Conservation (phyloP, 768 basidiomycete genomes). For the Udeniomyces megalosporus region DNA sequence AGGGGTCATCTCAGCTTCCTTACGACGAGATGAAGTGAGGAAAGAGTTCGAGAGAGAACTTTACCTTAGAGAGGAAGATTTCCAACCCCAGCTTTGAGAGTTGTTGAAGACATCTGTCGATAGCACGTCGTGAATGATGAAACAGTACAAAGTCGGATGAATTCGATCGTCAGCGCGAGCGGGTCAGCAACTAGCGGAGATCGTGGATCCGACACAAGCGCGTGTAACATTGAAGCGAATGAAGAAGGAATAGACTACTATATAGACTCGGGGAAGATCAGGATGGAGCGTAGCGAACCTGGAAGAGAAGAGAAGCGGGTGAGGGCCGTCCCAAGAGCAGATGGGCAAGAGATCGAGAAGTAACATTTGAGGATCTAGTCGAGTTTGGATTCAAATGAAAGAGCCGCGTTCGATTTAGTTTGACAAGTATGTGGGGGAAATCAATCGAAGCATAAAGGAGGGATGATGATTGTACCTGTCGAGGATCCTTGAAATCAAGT, state of each 20-base stretch:
- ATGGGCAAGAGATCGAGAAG: conserved; percentile 68
- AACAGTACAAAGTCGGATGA: too few species aligned
- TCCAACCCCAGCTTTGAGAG: conserved; percentile 97
- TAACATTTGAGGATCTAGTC: conserved; percentile 55
- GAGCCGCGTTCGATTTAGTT: conserved; percentile 52
- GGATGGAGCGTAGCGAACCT: conserved; percentile 64
- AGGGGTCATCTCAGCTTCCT: too few species aligned
- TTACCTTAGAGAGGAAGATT: conserved; percentile 43
- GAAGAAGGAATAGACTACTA: neutral
- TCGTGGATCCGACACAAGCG: neutral
- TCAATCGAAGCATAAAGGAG: neutral
- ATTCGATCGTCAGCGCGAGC: too few species aligned
- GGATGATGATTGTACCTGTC: too few species aligned
- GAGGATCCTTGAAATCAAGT: too few species aligned
- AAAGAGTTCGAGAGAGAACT: too few species aligned
- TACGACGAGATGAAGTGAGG: too few species aligned
- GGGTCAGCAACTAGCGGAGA: neutral
- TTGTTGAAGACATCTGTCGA: too few species aligned
- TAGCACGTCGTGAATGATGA: too few species aligned
- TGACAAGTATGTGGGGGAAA: neutral
- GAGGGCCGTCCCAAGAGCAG: conserved; percentile 60
- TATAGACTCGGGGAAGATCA: neutral
- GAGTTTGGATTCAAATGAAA: too few species aligned
- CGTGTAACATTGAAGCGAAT: neutral
- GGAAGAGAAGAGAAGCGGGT: conserved; percentile 74